Evolutionary conservation across 306 rosid genomes (phyloP).

Genomic region (Vigna nakashimae): DNA sequence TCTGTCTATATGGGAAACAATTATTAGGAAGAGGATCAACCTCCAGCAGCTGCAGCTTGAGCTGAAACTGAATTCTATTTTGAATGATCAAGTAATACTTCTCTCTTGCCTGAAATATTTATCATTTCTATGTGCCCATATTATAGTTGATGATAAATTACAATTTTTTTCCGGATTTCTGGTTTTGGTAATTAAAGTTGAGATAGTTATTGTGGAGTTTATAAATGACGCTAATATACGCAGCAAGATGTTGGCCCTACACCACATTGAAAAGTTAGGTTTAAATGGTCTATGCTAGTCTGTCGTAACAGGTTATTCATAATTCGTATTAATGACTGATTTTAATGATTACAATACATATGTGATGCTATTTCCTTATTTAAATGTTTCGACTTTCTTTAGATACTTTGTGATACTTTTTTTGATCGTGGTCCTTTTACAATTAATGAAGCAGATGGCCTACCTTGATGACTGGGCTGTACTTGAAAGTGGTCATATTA

Average conservation of each 20-base stretch:
- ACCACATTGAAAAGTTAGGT: constrained; percentile 25
- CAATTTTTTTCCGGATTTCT: neutral
- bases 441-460: constrained; percentile 69
- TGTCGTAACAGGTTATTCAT: constrained; percentile 27
- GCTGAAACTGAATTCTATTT: constrained; percentile 75
- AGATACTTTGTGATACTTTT: constrained; percentile 36
- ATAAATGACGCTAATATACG: constrained; percentile 22
- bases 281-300: constrained; percentile 18
- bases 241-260: constrained; percentile 24
- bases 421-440: constrained; percentile 38
- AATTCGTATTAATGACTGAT: constrained; percentile 30
- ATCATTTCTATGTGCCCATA: constrained; percentile 16
- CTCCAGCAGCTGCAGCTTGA: constrained; percentile 89
- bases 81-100: constrained; percentile 85
- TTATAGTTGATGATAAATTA: constrained; percentile 23
- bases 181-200: neutral
- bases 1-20: constrained; percentile 76
- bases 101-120: constrained; percentile 41
- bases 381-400: constrained; percentile 34
- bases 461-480: constrained; percentile 88
- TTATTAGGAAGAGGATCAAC: constrained; percentile 76
- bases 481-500: constrained; percentile 75
- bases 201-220: constrained; percentile 23
- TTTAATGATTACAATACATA: neutral
- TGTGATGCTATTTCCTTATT: constrained; percentile 30